Conservation (phyloP, 179 eudicot genomes). For the Spergularia azorica region DNA sequence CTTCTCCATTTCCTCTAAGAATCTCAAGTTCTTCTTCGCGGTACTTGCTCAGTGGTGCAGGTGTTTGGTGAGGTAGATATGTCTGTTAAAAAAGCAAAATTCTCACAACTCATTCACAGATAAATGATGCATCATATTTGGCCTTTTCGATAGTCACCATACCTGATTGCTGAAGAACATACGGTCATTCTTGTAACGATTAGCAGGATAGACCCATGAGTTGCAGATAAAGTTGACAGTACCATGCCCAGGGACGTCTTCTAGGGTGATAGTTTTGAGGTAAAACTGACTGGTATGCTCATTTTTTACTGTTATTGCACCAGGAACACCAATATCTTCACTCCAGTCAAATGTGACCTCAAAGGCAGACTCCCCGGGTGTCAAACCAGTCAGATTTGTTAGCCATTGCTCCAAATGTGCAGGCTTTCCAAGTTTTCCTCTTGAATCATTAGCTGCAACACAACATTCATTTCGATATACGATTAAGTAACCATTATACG, state of each 20-base stretch:
- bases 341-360: constrained; percentile 47
- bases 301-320: constrained; percentile 50
- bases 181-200: constrained; percentile 41
- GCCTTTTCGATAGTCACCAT: background rate
- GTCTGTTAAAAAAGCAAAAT: constrained; percentile 32
- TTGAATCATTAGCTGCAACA: constrained; percentile 31
- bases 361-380: constrained; percentile 39
- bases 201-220: constrained; percentile 66
- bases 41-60: constrained; percentile 42
- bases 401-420: constrained; percentile 37
- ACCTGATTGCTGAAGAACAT: constrained; percentile 60
- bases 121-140: too few relatives aligned
- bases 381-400: constrained; percentile 22
- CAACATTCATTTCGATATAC: background rate
- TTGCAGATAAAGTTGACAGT: constrained; percentile 42
- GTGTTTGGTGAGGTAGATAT: constrained; percentile 71
- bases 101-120: background rate
- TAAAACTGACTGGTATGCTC: constrained; percentile 48
- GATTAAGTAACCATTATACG: too few relatives aligned
- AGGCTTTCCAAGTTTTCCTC: constrained; percentile 45
- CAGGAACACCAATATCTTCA: constrained; percentile 42
- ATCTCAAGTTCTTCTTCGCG: constrained; percentile 65
- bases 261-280: constrained; percentile 47
- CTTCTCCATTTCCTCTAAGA: constrained; percentile 70
- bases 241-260: constrained; percentile 39